Base-by-base conservation (phyloP, 2,329 filamentous ascomycete species). In the Penicillium sp. region DNA sequence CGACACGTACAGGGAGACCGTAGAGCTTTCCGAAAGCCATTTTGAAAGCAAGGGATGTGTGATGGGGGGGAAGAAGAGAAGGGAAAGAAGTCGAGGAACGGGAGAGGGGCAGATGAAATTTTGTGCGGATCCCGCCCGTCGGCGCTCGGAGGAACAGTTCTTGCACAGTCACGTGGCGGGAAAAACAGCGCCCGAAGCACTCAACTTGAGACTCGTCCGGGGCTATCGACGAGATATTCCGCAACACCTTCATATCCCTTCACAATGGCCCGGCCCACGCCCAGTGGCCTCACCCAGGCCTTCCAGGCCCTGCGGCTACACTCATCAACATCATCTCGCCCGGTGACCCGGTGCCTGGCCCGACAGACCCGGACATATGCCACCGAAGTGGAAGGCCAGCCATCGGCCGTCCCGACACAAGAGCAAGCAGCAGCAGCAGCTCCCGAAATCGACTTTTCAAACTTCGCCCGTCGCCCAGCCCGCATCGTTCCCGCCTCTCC, bases 21-120 rank as follows among this genome's bases (percentile, higher is more conserved):
- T 95, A 98, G 76, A 99, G 88, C 86, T 96, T 99, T 84, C 95
- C 95, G 87, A 99, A 98, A 78, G 91, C 86, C 90, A 96, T 96
- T 80, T 86, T 91, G 83, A 73, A 64, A 61, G 54, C 56, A 61
- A 58, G 55, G 54, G 59, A 54, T 64, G 47, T 58, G 63, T 37
- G 58, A 66, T 62, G 20, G 59, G 56, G 61, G 61, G 53, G 63
- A 58, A 57, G 55, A 55, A 66, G 61, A 62, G 41, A 54, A 51
- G 58, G 38, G 50, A 58, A 41, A 55, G 53, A 49, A 52, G 61
- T 61, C 45, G 54, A 62, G 47, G 45, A 57, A 34, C 28, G 50
- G 38, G 45, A 41, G 66, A 67, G 66, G 66, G 66, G 66, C 65
- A 62, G 43, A 42, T 54, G 62, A 66, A 67, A 67, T 66, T 66